phyloP scores from a whole-genome alignment of 148 eudicot genomes.

The Fagopyrum homotropicum region DNA sequence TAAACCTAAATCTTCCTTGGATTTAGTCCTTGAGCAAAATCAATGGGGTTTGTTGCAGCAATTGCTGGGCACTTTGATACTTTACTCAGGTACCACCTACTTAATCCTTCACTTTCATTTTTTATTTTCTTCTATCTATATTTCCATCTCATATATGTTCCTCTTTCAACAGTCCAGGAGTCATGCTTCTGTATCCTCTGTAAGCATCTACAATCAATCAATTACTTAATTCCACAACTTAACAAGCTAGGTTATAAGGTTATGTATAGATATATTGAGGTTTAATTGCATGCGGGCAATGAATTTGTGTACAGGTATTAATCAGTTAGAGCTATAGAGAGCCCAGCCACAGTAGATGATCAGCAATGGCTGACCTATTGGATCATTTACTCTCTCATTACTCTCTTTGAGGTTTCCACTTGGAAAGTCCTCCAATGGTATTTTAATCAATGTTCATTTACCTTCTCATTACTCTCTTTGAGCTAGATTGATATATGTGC shows the following conservation, averaged over 20 bases:
- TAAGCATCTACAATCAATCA: background rate
- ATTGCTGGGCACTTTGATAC: background rate
- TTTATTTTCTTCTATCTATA: too few relatives aligned
- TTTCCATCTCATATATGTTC: background rate
- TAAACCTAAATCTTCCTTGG: background rate
- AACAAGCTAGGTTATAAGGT: background rate
- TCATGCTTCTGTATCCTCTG: background rate
- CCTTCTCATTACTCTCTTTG: conserved; percentile 71
- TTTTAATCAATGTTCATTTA: conserved; percentile 29
- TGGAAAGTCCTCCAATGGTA: conserved; percentile 72
- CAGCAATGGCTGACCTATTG: conserved; percentile 96
- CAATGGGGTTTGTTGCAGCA: background rate
- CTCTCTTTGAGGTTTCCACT: conserved; percentile 87
- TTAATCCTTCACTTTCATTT: too few relatives aligned
- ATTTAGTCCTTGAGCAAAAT: too few relatives aligned
- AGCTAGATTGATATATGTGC: too few relatives aligned
- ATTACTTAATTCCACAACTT: background rate
- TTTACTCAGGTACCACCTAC: background rate
- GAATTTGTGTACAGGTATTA: conserved; percentile 41
- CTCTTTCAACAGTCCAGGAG: background rate
- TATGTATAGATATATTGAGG: background rate
- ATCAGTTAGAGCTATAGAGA: conserved; percentile 82
- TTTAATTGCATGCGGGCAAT: background rate
- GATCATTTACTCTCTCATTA: conserved; percentile 76
- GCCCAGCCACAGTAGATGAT: conserved; percentile 64